A percentile compares a stretch with the other conserved stretches of the same genome.
phyloP scores from a whole-genome alignment of 2,329 filamentous ascomycete species.

The Ophidiomyces ophidiicola region DNA sequence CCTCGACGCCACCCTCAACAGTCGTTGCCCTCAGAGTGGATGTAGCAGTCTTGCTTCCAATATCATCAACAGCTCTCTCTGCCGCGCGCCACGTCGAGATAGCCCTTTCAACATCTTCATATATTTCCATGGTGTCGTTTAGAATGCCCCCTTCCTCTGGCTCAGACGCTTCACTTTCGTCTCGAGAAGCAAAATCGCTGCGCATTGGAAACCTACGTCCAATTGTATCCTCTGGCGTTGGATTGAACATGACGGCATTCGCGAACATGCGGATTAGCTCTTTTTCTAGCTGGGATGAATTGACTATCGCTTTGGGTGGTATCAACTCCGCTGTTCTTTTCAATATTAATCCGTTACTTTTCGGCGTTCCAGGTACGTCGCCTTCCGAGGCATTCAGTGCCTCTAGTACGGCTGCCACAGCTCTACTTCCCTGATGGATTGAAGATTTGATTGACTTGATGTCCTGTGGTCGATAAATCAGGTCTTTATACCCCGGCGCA shows the following conservation, averaged over 20 bases:
- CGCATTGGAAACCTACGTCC: conserved; percentile 47
- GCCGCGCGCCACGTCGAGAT: conserved; percentile 64
- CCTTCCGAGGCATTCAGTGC: conserved; percentile 58
- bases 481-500: conserved; percentile 61
- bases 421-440: conserved; percentile 42
- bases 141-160: conserved; percentile 72
- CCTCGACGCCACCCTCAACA: conserved; percentile 7
- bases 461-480: conserved; percentile 64
- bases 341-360: conserved; percentile 32
- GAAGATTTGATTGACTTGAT: conserved; percentile 65
- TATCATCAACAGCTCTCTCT: conserved; percentile 39
- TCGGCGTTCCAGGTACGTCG: conserved; percentile 36
- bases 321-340: conserved; percentile 61
- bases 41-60: conserved; percentile 19
- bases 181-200: conserved; percentile 29
- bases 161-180: conserved; percentile 46
- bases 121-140: conserved; percentile 80
- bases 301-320: conserved; percentile 81
- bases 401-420: conserved; percentile 34
- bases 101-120: conserved; percentile 68
- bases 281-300: conserved; percentile 81
- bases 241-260: conserved; percentile 97
- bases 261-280: conserved; percentile 95
- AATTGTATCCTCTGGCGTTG: conserved; percentile 61
- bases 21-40: conserved; percentile 3